These are phyloP conservation scores for Yamadazyma endophytica DNA, from an alignment of 805 yeast genomes.

Conservation along the genomic window DNA sequence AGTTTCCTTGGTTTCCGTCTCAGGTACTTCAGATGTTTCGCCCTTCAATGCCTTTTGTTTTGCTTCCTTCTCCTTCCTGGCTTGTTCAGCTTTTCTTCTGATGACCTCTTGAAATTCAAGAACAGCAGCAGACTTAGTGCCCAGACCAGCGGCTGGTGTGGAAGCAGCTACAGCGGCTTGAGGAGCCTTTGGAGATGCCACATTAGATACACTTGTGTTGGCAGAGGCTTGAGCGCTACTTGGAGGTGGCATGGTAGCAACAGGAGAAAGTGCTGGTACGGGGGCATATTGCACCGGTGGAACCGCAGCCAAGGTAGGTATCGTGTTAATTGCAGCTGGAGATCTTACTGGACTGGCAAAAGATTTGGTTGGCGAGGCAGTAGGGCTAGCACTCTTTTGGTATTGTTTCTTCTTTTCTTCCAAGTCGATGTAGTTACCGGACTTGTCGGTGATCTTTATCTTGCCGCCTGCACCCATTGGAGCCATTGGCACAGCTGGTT, in stretches of 20 bases:
- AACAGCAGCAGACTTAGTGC: conserved; percentile 13
- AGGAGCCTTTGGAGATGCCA: neutral
- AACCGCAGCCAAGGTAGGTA: conserved; percentile 8
- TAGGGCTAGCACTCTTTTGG: conserved; percentile 25
- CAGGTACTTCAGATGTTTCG: conserved; percentile 1
- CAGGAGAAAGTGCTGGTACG: conserved; percentile 5
- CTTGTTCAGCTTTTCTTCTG: conserved; percentile 5
- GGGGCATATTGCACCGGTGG: conserved; percentile 7
- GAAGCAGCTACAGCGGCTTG: conserved; percentile 8
- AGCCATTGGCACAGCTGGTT: neutral
- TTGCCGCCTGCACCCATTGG: too few species aligned
- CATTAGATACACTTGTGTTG: too few species aligned
- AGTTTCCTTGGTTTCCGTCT: conserved; percentile 4
- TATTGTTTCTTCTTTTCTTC: conserved; percentile 36
- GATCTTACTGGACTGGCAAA: conserved; percentile 15
- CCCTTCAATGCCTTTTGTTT: conserved; percentile 1
- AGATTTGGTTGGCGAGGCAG: conserved; percentile 21
- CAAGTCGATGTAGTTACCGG: conserved; percentile 38
- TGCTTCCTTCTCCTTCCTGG: conserved; percentile 6
- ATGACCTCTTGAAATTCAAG: conserved; percentile 11
- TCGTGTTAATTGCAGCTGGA: too few species aligned
- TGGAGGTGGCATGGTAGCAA: conserved; percentile 8
- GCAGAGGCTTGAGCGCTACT: conserved; percentile 1
- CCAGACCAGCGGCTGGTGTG: conserved; percentile 9
- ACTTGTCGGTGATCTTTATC: conserved; percentile 39